Conservation (phyloP, 164 flowering plant genomes). For the Vitis rotundifolia region DNA sequence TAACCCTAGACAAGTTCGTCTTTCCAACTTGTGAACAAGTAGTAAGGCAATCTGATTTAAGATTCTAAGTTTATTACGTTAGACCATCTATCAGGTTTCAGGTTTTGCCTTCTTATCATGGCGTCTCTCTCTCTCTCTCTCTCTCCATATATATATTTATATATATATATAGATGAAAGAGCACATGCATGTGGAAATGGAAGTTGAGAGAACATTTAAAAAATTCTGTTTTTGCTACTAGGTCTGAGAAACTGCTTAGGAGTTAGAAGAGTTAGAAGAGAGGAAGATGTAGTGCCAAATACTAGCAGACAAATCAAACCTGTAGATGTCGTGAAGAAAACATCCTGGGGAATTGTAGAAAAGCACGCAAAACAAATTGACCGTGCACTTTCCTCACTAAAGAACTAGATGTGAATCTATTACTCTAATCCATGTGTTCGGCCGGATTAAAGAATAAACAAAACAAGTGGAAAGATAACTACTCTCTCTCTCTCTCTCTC, state of each 20-base stretch:
- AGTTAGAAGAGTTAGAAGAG: slow-evolving; percentile 29
- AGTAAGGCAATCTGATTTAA: too few relatives aligned
- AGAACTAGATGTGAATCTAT: background rate
- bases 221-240: background rate
- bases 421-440: background rate
- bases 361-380: slow-evolving; percentile 10
- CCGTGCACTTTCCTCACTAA: slow-evolving; percentile 2
- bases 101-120: too few relatives aligned
- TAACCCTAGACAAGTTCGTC: too few relatives aligned
- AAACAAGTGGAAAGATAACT: too few relatives aligned
- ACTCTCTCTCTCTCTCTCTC: too few relatives aligned
- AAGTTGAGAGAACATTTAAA: background rate
- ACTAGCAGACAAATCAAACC: slow-evolving; percentile 15
- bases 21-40: too few relatives aligned
- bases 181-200: background rate
- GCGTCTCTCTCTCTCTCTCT: too few relatives aligned
- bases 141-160: too few relatives aligned
- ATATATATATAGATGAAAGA: too few relatives aligned
- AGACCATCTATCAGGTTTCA: too few relatives aligned
- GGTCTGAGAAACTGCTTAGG: slow-evolving; percentile 9
- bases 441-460: slow-evolving; percentile 7
- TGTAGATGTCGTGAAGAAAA: slow-evolving; percentile 11
- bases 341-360: slow-evolving; percentile 28
- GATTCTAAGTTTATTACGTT: too few relatives aligned
- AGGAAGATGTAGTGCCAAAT: slow-evolving; percentile 16